These are phyloP conservation scores for Arthrobotrys sphaeroides DNA, from an alignment of 2,329 filamentous ascomycete genomes.

Conservation along the genomic window DNA sequence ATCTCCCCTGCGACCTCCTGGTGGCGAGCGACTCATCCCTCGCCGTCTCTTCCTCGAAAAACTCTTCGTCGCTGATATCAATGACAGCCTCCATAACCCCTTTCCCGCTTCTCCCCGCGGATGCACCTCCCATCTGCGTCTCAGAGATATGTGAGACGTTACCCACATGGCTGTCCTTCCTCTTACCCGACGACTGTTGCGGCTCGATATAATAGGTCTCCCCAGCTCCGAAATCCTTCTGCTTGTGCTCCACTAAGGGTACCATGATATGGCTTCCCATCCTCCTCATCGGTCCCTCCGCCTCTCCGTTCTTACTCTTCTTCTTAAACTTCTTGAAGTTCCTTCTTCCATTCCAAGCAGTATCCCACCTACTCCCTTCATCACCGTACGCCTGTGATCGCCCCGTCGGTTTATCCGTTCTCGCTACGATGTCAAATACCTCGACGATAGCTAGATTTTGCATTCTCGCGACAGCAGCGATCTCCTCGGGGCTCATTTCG, in stretches of 20 bases:
- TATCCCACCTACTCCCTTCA: conserved; percentile 77
- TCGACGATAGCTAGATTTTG: conserved; percentile 79
- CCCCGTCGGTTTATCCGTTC: conserved; percentile 56
- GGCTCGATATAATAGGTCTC: conserved; percentile 59
- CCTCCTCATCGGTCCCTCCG: conserved; percentile 59
- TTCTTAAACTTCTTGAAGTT: conserved; percentile 91
- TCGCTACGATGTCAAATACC: conserved; percentile 72
- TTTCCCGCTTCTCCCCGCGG: conserved; percentile 5
- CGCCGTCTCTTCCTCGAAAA: conserved; percentile 43
- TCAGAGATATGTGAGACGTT: conserved; percentile 41
- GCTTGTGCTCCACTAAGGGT: conserved; percentile 70
- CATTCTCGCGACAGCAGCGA: conserved; percentile 70
- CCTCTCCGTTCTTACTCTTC: conserved; percentile 61
- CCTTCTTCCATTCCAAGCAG: conserved; percentile 89
- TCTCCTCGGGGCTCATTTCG: conserved; percentile 67
- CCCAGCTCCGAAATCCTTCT: conserved; percentile 69
- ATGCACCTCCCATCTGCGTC: conserved; percentile 35
- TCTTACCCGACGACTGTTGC: conserved; percentile 9
- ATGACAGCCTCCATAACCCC: not conserved
- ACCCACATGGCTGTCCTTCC: not conserved
- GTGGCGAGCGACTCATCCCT: conserved; percentile 26
- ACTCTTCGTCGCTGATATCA: conserved; percentile 33
- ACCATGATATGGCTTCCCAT: conserved; percentile 70
- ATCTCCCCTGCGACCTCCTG: conserved; percentile 13
- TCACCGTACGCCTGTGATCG: conserved; percentile 60